phyloP scores from a whole-genome alignment of 2,329 filamentous ascomycete genomes.

The Colletotrichum caudatum region DNA sequence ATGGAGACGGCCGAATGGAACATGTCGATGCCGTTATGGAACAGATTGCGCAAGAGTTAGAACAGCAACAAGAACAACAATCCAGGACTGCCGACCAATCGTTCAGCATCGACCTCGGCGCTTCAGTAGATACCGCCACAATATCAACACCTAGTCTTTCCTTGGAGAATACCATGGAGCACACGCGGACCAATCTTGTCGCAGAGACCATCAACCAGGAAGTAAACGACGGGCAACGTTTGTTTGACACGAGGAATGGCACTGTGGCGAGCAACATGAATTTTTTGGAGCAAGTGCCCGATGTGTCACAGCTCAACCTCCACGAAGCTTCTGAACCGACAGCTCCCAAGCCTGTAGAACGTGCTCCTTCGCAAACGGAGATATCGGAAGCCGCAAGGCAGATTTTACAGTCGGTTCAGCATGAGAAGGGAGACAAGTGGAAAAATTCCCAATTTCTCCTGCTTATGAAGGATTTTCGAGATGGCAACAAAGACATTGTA shows the following conservation, averaged over 20 bases:
- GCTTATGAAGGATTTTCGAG: constrained; percentile 60
- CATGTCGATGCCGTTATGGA: constrained; percentile 59
- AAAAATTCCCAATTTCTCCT: constrained; percentile 60
- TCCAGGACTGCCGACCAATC: not conserved
- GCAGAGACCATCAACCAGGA: not conserved
- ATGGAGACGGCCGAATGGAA: constrained; percentile 51
- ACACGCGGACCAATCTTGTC: not conserved
- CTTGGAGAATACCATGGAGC: not conserved
- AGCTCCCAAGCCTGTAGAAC: not conserved
- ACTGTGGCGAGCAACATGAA: not conserved
- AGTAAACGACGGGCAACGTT: not conserved
- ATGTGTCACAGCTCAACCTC: constrained; percentile 9
- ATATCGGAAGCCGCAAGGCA: constrained; percentile 58
- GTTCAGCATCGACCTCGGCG: not conserved
- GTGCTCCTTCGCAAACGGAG: constrained; percentile 42
- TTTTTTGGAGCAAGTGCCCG: not conserved
- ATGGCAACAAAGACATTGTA: constrained; percentile 59
- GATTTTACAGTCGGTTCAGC: constrained; percentile 57
- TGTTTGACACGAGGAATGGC: not conserved
- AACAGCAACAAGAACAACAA: constrained; percentile 45
- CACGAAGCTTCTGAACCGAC: not conserved
- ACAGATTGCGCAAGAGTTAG: constrained; percentile 56
- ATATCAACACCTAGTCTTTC: not conserved
- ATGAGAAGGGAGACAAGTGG: constrained; percentile 61
- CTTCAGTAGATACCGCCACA: not conserved